Conservation (phyloP, 805 yeast species). For the Hanseniaspora thailandica region DNA sequence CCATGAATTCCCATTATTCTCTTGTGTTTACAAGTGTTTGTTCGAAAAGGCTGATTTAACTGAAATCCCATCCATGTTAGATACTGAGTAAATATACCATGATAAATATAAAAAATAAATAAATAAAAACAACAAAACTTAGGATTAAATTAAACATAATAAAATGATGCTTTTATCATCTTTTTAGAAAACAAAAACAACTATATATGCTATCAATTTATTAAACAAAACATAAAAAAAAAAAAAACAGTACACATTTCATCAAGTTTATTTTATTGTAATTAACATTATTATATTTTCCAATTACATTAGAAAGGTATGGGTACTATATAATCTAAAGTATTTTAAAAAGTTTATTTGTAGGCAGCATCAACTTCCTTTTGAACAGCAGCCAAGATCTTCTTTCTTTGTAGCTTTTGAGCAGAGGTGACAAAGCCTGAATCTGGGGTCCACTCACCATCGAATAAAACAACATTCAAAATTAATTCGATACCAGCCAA, state of each 20-base stretch:
- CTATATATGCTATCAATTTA: neutral
- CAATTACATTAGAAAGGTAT: too few species aligned
- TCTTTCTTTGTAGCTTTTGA: constrained; percentile 88
- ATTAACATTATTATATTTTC: too few species aligned
- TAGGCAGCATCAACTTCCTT: constrained; percentile 44
- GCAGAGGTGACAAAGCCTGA: constrained; percentile 90
- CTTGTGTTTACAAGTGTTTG: constrained; percentile 66
- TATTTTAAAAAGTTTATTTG: neutral
- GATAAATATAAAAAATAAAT: neutral
- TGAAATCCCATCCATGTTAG: constrained; percentile 61
- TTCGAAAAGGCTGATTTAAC: constrained; percentile 65
- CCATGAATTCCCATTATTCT: constrained; percentile 60
- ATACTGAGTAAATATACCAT: constrained; percentile 21
- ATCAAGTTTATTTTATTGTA: neutral
- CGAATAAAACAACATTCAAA: constrained; percentile 63
- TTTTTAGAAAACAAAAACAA: too few species aligned
- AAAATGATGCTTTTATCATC: neutral
- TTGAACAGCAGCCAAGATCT: constrained; percentile 61
- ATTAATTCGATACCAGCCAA: constrained; percentile 76
- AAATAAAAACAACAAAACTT: neutral
- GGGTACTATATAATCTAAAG: neutral
- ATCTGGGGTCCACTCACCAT: constrained; percentile 97
- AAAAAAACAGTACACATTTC: too few species aligned
- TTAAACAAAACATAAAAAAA: too few species aligned
- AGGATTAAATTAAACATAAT: neutral